phyloP scores from a whole-genome alignment of 371 early-diverging fungal species.

The Syncephalastrum racemosum region DNA sequence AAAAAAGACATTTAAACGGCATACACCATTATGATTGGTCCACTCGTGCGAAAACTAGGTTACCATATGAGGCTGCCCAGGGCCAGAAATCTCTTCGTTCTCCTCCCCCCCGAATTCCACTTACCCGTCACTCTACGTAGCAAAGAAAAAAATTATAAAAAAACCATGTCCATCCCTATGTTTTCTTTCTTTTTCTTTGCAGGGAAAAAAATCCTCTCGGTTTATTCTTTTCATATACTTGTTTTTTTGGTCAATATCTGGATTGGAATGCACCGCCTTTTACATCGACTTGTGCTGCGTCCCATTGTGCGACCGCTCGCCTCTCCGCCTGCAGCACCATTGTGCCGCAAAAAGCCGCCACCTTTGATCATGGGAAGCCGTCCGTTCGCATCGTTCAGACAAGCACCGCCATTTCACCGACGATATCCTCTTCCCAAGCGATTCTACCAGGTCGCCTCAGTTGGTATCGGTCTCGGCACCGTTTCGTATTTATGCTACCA shows the following conservation, averaged over 20 bases:
- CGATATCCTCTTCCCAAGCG: too few species aligned
- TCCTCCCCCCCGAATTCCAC: conserved; percentile 2
- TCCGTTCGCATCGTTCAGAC: background rate
- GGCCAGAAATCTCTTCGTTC: too few species aligned
- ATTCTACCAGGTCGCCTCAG: too few species aligned
- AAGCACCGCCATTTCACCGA: too few species aligned
- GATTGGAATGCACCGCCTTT: conserved; percentile 13
- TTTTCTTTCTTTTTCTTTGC: conserved; percentile 1
- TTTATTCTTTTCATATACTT: conserved; percentile 3
- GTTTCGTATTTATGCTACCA: conserved; percentile 1
- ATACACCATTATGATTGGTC: conserved; percentile 11
- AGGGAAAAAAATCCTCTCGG: conserved; percentile 5
- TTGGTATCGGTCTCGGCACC: too few species aligned
- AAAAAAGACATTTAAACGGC: background rate
- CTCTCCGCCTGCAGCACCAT: conserved; percentile 10
- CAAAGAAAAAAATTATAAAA: conserved; percentile 10
- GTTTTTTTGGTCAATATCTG: background rate
- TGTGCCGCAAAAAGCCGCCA: conserved; percentile 9
- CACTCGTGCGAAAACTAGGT: conserved; percentile 15
- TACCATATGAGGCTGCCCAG: conserved; percentile 8
- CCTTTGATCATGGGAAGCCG: background rate
- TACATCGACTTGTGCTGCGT: conserved; percentile 11
- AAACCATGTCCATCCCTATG: conserved; percentile 1
- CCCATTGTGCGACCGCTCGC: conserved; percentile 6
- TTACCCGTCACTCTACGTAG: conserved; percentile 16